These are phyloP conservation scores for Yamadazyma oceani DNA, from an alignment of 1,139 yeast species.

Conservation along the genomic window DNA sequence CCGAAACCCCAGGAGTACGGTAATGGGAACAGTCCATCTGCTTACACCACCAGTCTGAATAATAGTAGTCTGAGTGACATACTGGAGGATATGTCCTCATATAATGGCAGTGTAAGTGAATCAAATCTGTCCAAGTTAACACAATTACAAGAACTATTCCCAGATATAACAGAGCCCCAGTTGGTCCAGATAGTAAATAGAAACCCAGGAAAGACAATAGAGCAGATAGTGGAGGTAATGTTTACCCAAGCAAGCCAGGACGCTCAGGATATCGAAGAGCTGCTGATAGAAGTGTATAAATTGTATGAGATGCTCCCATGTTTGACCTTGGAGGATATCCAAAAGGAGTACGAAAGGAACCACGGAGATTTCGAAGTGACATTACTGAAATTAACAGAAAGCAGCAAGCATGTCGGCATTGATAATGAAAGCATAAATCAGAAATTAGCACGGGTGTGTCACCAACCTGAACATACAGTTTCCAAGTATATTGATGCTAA, in stretches of 20 bases:
- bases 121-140: background rate
- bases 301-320: constrained; percentile 13
- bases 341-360: constrained; percentile 2
- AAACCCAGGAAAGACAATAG: constrained; percentile 2
- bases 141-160: background rate
- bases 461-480: background rate
- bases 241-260: background rate
- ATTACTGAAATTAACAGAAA: constrained; percentile 2
- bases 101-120: too few species aligned
- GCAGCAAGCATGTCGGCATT: background rate
- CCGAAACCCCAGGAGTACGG: too few species aligned
- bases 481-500: constrained; percentile 9
- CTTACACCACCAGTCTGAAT: too few species aligned
- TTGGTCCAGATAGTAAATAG: background rate
- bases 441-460: background rate
- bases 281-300: constrained; percentile 12
- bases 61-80: too few species aligned
- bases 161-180: background rate
- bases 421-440: background rate
- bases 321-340: constrained; percentile 2
- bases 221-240: constrained; percentile 4
- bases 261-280: constrained; percentile 7
- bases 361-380: constrained; percentile 5
- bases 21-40: too few species aligned
- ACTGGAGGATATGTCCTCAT: too few species aligned